These are phyloP conservation scores for Acanthamoeba healyi DNA, from an alignment of 208 protist species.

Conservation along the genomic window DNA sequence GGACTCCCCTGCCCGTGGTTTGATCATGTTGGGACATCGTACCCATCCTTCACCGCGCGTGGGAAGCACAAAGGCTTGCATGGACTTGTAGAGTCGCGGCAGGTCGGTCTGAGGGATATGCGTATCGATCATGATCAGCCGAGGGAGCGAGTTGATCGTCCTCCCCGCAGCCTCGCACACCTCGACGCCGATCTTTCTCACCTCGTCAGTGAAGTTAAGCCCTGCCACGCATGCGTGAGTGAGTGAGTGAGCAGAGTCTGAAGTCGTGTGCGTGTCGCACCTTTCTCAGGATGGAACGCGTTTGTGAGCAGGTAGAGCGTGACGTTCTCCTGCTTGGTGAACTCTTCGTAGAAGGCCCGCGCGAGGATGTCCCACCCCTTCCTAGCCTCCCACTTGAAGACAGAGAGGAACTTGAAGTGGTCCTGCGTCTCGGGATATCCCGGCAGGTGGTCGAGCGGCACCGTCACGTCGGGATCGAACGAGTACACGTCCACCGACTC, in stretches of 20 bases:
- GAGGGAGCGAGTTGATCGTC: not conserved
- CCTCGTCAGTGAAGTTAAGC: conserved; percentile 57
- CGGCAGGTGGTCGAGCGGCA: conserved; percentile 20
- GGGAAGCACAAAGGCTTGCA: conserved; percentile 92
- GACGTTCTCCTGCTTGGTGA: conserved; percentile 57
- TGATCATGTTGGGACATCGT: too few species aligned
- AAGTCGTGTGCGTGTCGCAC: not conserved
- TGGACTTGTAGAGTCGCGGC: conserved; percentile 89
- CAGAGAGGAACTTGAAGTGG: conserved; percentile 79
- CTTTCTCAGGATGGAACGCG: conserved; percentile 60
- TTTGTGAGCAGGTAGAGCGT: conserved; percentile 72
- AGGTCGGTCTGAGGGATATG: conserved; percentile 79
- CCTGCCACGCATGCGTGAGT: not conserved
- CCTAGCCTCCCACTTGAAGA: conserved; percentile 86
- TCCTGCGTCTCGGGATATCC: conserved; percentile 60
- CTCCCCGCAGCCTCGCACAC: conserved; percentile 8
- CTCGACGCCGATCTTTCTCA: conserved; percentile 21
- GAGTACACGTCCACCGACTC: conserved; percentile 57
- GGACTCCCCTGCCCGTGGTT: too few species aligned
- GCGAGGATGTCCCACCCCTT: conserved; percentile 84
- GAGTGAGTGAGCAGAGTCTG: too few species aligned
- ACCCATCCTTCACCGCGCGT: conserved; percentile 90
- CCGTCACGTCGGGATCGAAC: conserved; percentile 41
- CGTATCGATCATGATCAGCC: conserved; percentile 30
- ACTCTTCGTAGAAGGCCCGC: conserved; percentile 77